Base-by-base conservation (phyloP, 768 basidiomycete genomes). In the Heimioporus sp. region DNA sequence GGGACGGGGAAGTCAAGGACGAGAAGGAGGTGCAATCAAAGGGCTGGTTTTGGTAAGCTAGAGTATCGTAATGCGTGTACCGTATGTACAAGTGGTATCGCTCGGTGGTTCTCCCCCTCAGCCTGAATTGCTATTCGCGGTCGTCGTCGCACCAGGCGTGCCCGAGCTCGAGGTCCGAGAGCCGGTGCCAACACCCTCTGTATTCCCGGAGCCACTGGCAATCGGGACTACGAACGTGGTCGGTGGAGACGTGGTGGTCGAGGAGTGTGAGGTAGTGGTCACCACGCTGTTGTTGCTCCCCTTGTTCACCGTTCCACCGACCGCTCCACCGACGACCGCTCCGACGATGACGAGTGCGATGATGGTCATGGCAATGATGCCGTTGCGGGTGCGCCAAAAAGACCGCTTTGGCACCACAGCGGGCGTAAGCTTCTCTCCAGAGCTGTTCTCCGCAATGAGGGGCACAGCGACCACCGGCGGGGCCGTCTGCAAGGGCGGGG, bases 1-100 rank as follows among this genome's bases (percentile, higher is more conserved):
- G 88, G 49, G 89, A 90, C 55, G 87, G 87, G 0, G 85, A 88
- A 59, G 76, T 73, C 3, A 77, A 80, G 8, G 53, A 52, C 9
- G 61, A 60, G 31, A 71, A 74, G 12, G 66, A 74, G 5, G 53
- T 77, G 30, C 68, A 74, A 55, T 78, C 82, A 2, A 80, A 72
- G 49, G 83, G 83, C 16, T 84, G 80, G 80, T 81, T 82, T 54
- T 70, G 70, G 40, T 82, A 54, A 59, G 20, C 11, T 6, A 11
- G 8, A 30, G 17, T 36, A 34, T 24, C 17, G 21, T 6, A 46
- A 46, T 24, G 24, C 1, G 7, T 28, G 24, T 46, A 11, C n/a
- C 13, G 17, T 40, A 40, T 40, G 39, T 17, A 21, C 39, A 11
- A 21, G n/a, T 20, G 19, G 24, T 28, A 28, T 28, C 21, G 21